These are phyloP conservation scores for Penicillium nordicum DNA, from an alignment of 2,329 filamentous ascomycete genomes.

Conservation along the genomic window DNA sequence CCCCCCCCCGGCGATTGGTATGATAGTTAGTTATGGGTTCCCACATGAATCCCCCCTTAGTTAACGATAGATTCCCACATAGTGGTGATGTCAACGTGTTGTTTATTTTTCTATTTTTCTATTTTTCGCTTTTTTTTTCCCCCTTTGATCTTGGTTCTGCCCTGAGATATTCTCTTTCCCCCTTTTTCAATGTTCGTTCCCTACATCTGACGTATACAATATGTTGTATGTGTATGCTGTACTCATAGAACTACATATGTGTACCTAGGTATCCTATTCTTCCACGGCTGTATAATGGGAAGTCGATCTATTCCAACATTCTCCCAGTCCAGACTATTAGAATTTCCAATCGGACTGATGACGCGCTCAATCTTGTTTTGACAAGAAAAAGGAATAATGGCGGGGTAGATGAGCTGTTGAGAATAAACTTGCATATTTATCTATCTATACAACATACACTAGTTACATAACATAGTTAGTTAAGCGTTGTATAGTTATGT, in stretches of 20 bases:
- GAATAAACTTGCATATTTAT: neutral
- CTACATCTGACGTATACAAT: neutral
- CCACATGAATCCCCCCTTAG: too few species aligned
- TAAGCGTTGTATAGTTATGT: too few species aligned
- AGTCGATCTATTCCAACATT: neutral
- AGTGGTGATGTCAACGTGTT: too few species aligned
- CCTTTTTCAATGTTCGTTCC: neutral
- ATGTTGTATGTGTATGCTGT: neutral
- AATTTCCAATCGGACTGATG: constrained; percentile 4
- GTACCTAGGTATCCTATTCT: neutral
- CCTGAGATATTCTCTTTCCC: too few species aligned
- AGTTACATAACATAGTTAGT: too few species aligned
- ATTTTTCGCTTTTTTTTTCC: neutral
- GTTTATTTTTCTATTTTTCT: too few species aligned
- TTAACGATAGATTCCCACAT: too few species aligned
- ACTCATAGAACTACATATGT: neutral
- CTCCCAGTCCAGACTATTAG: neutral
- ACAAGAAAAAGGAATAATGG: neutral
- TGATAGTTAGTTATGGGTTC: too few species aligned
- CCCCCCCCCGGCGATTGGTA: too few species aligned
- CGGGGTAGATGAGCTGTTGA: neutral
- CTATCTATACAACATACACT: too few species aligned
- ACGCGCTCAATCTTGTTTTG: neutral
- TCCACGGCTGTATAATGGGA: neutral
- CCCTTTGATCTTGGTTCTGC: too few species aligned